Conservation (phyloP, 148 eudicot species). For the Camellia granthamiana region DNA sequence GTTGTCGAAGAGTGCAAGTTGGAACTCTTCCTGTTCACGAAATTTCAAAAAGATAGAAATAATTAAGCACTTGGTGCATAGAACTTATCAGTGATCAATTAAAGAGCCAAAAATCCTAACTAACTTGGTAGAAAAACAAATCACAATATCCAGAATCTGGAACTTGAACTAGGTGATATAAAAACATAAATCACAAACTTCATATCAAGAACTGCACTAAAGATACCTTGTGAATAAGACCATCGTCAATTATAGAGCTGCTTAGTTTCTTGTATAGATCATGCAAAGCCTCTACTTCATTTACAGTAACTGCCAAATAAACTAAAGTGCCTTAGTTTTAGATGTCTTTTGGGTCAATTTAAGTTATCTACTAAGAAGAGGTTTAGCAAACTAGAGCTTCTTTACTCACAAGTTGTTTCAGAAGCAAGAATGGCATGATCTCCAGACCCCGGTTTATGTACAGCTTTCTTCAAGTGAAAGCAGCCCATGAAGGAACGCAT, state of each 20-base stretch:
- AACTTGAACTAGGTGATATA: not conserved
- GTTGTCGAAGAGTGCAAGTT: slow-evolving; percentile 45
- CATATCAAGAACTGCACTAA: not conserved
- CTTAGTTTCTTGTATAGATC: slow-evolving; percentile 35
- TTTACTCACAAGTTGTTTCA: slow-evolving; percentile 46
- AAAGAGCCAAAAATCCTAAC: slow-evolving; percentile 5
- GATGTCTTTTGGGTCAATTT: not conserved
- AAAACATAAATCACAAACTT: not conserved
- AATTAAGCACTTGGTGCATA: not conserved
- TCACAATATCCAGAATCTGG: not conserved
- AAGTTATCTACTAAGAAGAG: not conserved
- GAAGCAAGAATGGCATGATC: slow-evolving; percentile 37
- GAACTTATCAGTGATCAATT: not conserved
- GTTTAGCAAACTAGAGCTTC: not conserved
- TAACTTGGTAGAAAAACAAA: not conserved
- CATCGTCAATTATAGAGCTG: slow-evolving; percentile 43
- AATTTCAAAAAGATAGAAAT: slow-evolving; percentile 1
- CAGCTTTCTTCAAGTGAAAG: slow-evolving; percentile 27
- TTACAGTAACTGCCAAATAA: slow-evolving; percentile 37
- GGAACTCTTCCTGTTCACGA: slow-evolving; percentile 46
- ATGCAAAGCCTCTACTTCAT: slow-evolving; percentile 49
- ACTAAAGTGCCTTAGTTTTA: not conserved
- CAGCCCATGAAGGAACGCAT: slow-evolving; percentile 33
- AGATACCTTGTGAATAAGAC: slow-evolving; percentile 47
- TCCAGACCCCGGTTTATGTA: slow-evolving; percentile 7